A percentile compares a stretch with the other conserved stretches of the same genome.
Conservation (phyloP, 2,329 filamentous ascomycete species). For the Hypoxylon sp. region DNA sequence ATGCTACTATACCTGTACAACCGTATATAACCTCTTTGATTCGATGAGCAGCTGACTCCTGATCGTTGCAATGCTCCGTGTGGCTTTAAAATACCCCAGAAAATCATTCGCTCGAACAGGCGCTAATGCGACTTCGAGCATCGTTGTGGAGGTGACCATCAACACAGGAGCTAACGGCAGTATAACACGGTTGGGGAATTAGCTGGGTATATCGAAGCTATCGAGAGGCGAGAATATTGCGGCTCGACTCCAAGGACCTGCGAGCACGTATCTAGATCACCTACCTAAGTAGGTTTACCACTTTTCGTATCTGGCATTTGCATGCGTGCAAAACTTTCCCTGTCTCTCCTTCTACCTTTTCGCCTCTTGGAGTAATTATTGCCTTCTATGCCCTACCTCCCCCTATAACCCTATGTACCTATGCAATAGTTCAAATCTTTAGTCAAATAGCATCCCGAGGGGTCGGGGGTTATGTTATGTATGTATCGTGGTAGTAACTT, state of each 20-base stretch:
- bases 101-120: constrained; percentile 14
- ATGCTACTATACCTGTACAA: constrained; percentile 12
- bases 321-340: not conserved
- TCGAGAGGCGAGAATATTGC: not conserved
- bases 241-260: not conserved
- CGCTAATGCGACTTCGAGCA: constrained; percentile 14
- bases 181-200: constrained; percentile 1
- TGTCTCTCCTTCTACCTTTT: not conserved
- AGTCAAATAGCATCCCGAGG: not conserved
- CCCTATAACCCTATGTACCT: not conserved
- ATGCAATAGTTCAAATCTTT: not conserved
- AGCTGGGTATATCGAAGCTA: not conserved
- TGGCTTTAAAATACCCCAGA: constrained; percentile 13
- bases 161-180: constrained; percentile 9
- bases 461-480: too few species aligned
- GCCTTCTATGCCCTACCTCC: not conserved
- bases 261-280: not conserved
- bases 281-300: not conserved
- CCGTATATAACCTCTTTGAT: constrained; percentile 8
- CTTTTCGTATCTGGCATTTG: not conserved
- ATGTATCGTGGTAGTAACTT: too few species aligned
- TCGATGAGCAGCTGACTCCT: constrained; percentile 15
- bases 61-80: constrained; percentile 4
- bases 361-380: not conserved
- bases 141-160: constrained; percentile 16